Conservation (phyloP, 768 basidiomycete species). For the Cytidiella melzeri region DNA sequence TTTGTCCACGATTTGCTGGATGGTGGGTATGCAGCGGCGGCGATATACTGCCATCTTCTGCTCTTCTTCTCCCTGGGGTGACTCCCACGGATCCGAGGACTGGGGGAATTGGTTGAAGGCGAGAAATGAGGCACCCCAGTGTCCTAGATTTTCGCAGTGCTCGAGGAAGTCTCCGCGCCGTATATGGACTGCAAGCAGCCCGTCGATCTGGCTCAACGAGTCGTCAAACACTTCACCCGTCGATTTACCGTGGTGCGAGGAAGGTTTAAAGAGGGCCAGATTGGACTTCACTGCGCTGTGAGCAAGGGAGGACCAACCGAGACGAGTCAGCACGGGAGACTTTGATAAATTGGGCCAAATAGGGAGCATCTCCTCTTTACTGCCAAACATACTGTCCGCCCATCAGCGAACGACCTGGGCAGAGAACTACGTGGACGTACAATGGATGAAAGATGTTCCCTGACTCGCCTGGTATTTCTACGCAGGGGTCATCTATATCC, state of each 20-base stretch:
- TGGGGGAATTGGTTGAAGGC: slow-evolving; percentile 39
- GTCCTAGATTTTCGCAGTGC: slow-evolving; percentile 37
- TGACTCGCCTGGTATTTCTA: slow-evolving; percentile 25
- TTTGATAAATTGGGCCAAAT: slow-evolving; percentile 36
- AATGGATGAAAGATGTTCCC: slow-evolving; percentile 11
- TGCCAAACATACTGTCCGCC: slow-evolving; percentile 17
- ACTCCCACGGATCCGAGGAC: slow-evolving; percentile 32
- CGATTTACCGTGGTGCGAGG: slow-evolving; percentile 2
- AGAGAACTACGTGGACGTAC: slow-evolving; percentile 1
- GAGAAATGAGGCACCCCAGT: slow-evolving; percentile 29
- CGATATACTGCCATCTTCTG: slow-evolving; percentile 26
- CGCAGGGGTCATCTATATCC: slow-evolving; percentile 32
- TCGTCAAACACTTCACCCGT: slow-evolving; percentile 5
- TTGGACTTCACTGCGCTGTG: slow-evolving; percentile 29
- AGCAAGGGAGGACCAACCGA: slow-evolving; percentile 50
- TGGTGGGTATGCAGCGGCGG: slow-evolving; percentile 36
- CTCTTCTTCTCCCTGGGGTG: slow-evolving; percentile 22
- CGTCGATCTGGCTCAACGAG: slow-evolving; percentile 24
- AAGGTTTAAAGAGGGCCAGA: slow-evolving; percentile 9
- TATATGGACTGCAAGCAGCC: slow-evolving; percentile 42
- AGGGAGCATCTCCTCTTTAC: slow-evolving; percentile 13
- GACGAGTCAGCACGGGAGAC: slow-evolving; percentile 46
- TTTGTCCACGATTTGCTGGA: slow-evolving; percentile 34
- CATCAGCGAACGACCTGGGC: background rate
- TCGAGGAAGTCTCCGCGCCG: slow-evolving; percentile 42